Evolutionary conservation across 2,329 filamentous ascomycete species (phyloP), one percentile per base, ranked within the genome.

Genomic region (Epichloe glyceriae): DNA sequence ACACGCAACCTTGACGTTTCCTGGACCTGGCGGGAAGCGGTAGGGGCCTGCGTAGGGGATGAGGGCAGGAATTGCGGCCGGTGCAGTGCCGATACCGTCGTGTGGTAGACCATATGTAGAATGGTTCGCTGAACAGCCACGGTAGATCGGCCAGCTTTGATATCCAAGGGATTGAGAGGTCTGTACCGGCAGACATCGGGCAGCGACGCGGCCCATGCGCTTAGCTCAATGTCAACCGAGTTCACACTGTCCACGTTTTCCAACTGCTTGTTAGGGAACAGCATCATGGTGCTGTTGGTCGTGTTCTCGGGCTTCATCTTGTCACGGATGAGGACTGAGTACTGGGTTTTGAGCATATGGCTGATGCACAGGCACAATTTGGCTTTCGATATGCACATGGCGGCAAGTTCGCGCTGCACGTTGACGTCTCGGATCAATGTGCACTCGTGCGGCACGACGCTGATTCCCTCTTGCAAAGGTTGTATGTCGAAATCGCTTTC

Each of bases 21-120:
- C 61, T 95, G 86, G 14, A 90, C 73, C 57, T 89, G 83, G 11
- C 80, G 77, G 37, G 80, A 80, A 15, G 73, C 72, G 56, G 70
- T 73, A 15, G 74, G 73, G 6, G 68, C 66, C 57, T 73, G 73
- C 53, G 63, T 63, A 1, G 84, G 80, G 12, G 81, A 80, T 0
- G 84, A 84, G 1, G 89, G 88, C 40, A 95, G 76, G 53, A 96
- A 91, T 57, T 95, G 89, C 2, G 91, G 91, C 33, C 91, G 83
- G 65, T 96, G 90, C 17, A 97, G 75, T 3, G 91, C 91, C 49
- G 88, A 95, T 17, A 94, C 77, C 0, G 90, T 94, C 2, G 91
- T 94, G 65, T 89, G 86, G 67, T 94, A 95, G 2, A 95, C 82
- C 85, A 96, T 94, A 66, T 95, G 88, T 37, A 97, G 72, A 19